These are phyloP conservation scores for Aureobasidium vineae DNA, from an alignment of 2,329 filamentous ascomycete genomes.

Conservation along the genomic window DNA sequence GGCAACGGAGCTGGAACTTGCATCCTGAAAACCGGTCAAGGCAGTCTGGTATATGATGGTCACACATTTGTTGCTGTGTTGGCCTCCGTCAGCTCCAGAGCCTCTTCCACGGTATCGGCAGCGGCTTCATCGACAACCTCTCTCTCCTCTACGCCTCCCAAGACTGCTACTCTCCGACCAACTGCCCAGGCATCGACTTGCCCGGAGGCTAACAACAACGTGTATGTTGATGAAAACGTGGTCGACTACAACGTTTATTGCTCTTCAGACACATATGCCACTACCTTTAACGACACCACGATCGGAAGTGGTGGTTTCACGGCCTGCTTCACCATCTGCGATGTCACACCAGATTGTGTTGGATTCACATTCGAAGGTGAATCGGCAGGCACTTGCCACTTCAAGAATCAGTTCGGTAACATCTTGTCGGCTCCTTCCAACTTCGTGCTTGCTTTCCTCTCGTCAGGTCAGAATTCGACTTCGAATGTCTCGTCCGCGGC, in stretches of 20 bases:
- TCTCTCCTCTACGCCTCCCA: constrained; percentile 20
- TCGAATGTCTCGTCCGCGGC: neutral
- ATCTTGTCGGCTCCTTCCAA: constrained; percentile 12
- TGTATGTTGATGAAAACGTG: constrained; percentile 27
- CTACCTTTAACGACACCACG: constrained; percentile 1
- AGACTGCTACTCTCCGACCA: constrained; percentile 11
- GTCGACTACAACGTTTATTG: constrained; percentile 30
- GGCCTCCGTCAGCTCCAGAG: neutral
- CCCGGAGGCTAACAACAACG: constrained; percentile 22
- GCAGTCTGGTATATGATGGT: constrained; percentile 27
- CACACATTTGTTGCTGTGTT: constrained; percentile 27
- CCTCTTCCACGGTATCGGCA: neutral
- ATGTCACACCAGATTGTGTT: constrained; percentile 28
- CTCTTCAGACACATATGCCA: constrained; percentile 25
- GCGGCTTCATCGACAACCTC: constrained; percentile 1
- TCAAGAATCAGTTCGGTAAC: constrained; percentile 24
- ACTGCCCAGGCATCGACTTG: constrained; percentile 24
- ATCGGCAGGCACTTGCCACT: constrained; percentile 27
- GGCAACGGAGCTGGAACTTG: constrained; percentile 33
- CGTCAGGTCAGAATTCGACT: neutral
- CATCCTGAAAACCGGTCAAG: constrained; percentile 27
- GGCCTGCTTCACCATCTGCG: constrained; percentile 30
- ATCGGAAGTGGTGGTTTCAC: constrained; percentile 27
- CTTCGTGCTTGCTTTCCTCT: constrained; percentile 27
- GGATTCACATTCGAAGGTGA: constrained; percentile 28